phyloP scores from a whole-genome alignment of 2,329 filamentous ascomycete species.

The Paracamarosporium sp. region DNA sequence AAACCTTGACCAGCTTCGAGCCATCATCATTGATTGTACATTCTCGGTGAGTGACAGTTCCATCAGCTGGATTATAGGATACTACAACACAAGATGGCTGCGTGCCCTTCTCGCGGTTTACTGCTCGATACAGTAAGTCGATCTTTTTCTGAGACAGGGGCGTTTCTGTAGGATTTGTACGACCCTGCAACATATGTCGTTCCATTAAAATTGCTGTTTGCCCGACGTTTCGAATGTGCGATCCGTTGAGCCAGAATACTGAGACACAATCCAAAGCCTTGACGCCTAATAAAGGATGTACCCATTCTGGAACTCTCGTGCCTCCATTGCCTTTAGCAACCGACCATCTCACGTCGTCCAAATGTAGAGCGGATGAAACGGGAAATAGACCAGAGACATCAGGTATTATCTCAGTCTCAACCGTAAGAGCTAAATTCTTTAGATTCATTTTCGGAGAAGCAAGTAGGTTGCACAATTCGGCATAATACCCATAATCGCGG shows the following conservation, averaged over 20 bases:
- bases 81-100: neutral
- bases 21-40: neutral
- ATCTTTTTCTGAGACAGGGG: neutral
- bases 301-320: slow-evolving; percentile 20
- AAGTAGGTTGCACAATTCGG: slow-evolving; percentile 27
- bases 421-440: slow-evolving; percentile 19
- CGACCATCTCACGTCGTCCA: neutral
- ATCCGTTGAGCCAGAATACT: slow-evolving; percentile 24
- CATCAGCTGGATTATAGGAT: neutral
- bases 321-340: slow-evolving; percentile 11
- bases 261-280: slow-evolving; percentile 18
- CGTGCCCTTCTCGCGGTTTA: neutral
- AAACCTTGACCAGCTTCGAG: neutral
- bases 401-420: slow-evolving; percentile 15
- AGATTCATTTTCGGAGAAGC: slow-evolving; percentile 24
- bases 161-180: neutral
- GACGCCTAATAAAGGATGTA: slow-evolving; percentile 24
- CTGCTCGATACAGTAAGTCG: neutral
- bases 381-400: neutral
- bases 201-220: slow-evolving; percentile 19
- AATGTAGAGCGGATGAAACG: neutral
- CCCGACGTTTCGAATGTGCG: slow-evolving; percentile 18
- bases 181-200: slow-evolving; percentile 17
- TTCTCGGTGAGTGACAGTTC: neutral
- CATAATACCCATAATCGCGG: slow-evolving; percentile 28